Evolutionary conservation across 1,284 basidiomycete genomes (phyloP), one percentile per base, ranked within the genome.

Genomic region (Cryptococcus sp.): DNA sequence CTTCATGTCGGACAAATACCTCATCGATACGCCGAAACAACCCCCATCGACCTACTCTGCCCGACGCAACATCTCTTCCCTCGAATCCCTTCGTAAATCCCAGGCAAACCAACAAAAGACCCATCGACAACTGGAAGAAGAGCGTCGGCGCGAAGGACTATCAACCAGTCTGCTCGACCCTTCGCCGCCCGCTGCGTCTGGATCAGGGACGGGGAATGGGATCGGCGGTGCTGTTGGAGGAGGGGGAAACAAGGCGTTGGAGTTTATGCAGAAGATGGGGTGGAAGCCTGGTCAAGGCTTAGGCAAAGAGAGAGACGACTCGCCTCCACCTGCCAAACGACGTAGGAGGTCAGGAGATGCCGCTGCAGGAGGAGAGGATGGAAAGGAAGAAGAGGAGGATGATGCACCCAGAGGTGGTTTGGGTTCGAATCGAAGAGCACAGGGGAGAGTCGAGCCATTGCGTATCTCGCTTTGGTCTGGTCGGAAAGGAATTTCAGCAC

Each of bases 1-100:
- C 52, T 74, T 74, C 62, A 74, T 74, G 72, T 72, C 70, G 16
- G 72, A 74, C 63, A 74, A 72, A 56, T 74, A 63, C 58, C 65
- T 74, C 31, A 56, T 66, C 25, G 66, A 69, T 2, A 40, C 58
- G 4, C 24, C 61, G 10, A 26, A 56, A 7, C 26, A 50, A 14
- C 19, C 39, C 6, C 38, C 45, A 11, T 57, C 58, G 46, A 63
- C 62, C 1, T 71, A 72, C 54, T 49, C 53, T 14, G 59, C 60
- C 14, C 53, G 60, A 38, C 56, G 72, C 2, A 25, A 56, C 7
- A 43, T 49, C 4, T 47, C 57, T 2, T 25, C 45, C 6, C 56
- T 65, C 5, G 56, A 60, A 35, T 56, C 56, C 14, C 53, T 58
- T n/a, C 57, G 63, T 18, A 50, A 50, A 14, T 57, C 56, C 6